Conservation (phyloP, 2,329 filamentous ascomycete species). For the Elsinoe necatrix region DNA sequence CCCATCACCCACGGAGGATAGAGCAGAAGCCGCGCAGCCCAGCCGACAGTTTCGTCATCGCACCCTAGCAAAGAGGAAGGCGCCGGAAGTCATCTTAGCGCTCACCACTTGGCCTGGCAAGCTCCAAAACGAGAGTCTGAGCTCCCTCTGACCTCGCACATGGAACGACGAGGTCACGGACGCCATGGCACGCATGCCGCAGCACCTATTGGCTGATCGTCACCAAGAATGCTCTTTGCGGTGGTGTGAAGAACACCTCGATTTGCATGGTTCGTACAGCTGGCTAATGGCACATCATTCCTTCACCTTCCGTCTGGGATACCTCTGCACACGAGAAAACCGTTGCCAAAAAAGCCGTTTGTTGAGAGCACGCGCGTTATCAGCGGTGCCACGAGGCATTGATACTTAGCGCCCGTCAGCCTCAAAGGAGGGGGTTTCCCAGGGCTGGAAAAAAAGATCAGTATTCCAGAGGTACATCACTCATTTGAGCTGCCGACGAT, state of each 20-base stretch:
- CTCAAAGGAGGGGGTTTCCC: conserved; percentile 2
- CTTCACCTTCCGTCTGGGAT: neutral
- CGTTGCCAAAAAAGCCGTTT: conserved; percentile 10
- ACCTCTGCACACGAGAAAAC: neutral
- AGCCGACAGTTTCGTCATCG: conserved; percentile 1
- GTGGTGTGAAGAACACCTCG: neutral
- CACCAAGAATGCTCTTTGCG: conserved; percentile 3
- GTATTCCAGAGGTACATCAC: neutral
- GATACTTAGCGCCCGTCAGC: neutral
- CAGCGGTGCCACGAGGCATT: conserved; percentile 10
- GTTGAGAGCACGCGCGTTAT: conserved; percentile 10
- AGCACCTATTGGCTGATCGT: conserved; percentile 10
- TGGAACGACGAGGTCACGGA: neutral
- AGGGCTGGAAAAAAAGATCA: conserved; percentile 1
- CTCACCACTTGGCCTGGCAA: neutral
- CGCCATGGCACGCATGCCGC: conserved; percentile 1
- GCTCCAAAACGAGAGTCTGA: conserved; percentile 1
- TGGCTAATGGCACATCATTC: neutral
- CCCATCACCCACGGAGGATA: neutral
- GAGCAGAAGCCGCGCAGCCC: conserved; percentile 2
- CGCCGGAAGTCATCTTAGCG: conserved; percentile 7
- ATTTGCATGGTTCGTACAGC: conserved; percentile 1
- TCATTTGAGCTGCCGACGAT: neutral
- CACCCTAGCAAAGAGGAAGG: neutral
- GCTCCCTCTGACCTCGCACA: neutral